Conservation (phyloP, 306 rosid genomes). For the Prosopis cineraria region DNA sequence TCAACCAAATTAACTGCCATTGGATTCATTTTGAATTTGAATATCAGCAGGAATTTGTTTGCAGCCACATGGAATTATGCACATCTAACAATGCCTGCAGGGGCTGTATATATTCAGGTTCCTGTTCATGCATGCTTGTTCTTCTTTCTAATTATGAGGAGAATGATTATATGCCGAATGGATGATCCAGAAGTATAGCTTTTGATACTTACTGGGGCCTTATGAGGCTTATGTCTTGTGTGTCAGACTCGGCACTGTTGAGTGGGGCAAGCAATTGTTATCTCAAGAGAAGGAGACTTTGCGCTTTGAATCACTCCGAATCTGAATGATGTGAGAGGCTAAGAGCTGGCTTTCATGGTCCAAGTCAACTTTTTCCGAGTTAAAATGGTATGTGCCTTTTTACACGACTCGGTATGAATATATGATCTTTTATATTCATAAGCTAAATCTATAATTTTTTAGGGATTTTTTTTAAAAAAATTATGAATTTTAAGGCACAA, state of each 20-base stretch:
- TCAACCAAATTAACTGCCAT: neutral
- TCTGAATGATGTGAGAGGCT: neutral
- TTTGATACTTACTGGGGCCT: neutral
- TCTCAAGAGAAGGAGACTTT: neutral
- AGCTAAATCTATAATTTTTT: neutral
- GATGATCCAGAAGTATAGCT: neutral
- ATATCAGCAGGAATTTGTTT: slow-evolving; percentile 1
- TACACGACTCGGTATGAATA: neutral
- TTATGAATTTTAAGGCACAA: neutral
- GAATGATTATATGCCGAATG: neutral
- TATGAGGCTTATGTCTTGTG: neutral
- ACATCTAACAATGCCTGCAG: neutral
- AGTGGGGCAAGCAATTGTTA: neutral
- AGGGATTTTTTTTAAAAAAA: neutral
- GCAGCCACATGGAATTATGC: slow-evolving; percentile 10
- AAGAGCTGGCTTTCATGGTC: neutral
- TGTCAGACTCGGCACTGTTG: neutral
- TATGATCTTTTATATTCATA: neutral
- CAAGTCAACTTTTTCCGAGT: neutral
- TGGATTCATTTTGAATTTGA: slow-evolving; percentile 3
- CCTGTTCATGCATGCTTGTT: neutral
- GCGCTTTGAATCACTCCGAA: neutral
- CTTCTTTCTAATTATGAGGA: slow-evolving; percentile 10
- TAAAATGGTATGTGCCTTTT: neutral
- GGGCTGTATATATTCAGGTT: slow-evolving; percentile 11